These are phyloP conservation scores for Pythium grandisporangium DNA, from an alignment of 352 stramenopile genomes.

Conservation along the genomic window DNA sequence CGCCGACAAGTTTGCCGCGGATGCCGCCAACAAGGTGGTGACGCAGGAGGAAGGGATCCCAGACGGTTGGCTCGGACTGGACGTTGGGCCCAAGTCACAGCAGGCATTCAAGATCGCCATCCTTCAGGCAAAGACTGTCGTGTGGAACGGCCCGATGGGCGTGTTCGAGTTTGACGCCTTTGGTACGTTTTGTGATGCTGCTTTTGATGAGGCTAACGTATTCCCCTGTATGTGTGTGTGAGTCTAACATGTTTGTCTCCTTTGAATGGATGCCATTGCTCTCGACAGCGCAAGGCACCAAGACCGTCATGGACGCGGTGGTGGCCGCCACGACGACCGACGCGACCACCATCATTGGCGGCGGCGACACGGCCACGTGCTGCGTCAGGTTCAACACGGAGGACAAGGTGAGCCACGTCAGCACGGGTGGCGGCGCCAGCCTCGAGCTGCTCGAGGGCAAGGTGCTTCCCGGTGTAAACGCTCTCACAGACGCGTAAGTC, in stretches of 20 bases:
- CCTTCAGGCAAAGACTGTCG: conserved; percentile 89
- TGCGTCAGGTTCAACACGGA: conserved; percentile 85
- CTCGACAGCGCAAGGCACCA: conserved; percentile 85
- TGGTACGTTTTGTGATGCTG: conserved; percentile 23
- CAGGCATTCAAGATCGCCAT: conserved; percentile 78
- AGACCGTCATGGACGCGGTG: conserved; percentile 94
- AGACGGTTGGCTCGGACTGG: conserved; percentile 96
- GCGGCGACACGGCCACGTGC: conserved; percentile 94
- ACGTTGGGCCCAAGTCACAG: conserved; percentile 94
- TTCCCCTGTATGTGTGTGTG: neutral
- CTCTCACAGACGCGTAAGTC: conserved; percentile 76
- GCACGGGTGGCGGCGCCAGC: conserved; percentile 92
- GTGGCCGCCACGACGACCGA: conserved; percentile 91
- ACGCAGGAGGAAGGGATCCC: conserved; percentile 91
- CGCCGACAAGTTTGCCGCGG: conserved; percentile 95
- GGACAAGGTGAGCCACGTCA: conserved; percentile 87
- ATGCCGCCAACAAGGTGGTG: conserved; percentile 90
- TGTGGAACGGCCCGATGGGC: conserved; percentile 99
- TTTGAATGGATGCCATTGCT: too few relatives aligned
- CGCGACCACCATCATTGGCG: conserved; percentile 97
- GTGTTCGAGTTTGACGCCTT: conserved; percentile 99
- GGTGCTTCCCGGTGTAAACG: conserved; percentile 96
- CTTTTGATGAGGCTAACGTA: neutral
- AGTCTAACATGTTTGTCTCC: too few relatives aligned
- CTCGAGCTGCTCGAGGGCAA: conserved; percentile 98